These are phyloP conservation scores for Didymella keratinophila DNA, from an alignment of 2,329 filamentous ascomycete species.

Conservation along the genomic window DNA sequence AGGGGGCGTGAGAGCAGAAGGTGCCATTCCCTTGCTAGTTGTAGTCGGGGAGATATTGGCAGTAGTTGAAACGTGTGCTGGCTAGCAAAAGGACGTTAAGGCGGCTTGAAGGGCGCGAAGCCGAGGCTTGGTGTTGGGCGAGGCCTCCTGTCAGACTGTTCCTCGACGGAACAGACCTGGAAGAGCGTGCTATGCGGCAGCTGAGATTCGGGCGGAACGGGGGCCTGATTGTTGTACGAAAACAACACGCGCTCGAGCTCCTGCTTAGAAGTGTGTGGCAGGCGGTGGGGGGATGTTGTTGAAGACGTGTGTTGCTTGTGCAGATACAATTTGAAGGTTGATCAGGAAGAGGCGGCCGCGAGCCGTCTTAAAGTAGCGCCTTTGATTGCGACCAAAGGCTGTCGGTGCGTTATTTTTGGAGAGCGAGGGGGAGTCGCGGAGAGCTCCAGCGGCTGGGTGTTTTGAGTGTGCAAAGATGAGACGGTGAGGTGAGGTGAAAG, in stretches of 20 bases:
- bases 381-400: constrained; percentile 55
- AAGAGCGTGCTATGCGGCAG: constrained; percentile 99
- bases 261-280: constrained; percentile 45
- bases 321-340: constrained; percentile 58
- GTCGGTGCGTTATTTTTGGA: constrained; percentile 28
- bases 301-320: constrained; percentile 53
- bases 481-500: constrained; percentile 17
- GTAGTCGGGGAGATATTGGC: constrained; percentile 32
- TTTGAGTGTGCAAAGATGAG: constrained; percentile 20
- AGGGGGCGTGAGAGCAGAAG: constrained; percentile 66
- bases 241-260: constrained; percentile 55
- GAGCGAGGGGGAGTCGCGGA: constrained; percentile 23
- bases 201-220: constrained; percentile 73
- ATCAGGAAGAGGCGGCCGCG: constrained; percentile 51
- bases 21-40: constrained; percentile 70
- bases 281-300: constrained; percentile 59
- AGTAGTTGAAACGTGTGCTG: constrained; percentile 21
- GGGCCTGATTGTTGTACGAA: constrained; percentile 54
- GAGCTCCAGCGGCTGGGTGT: constrained; percentile 15
- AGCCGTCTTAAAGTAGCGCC: constrained; percentile 55
- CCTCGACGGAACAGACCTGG: constrained; percentile 98
- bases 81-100: constrained; percentile 70
- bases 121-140: constrained; percentile 83
- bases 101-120: constrained; percentile 93
- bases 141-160: constrained; percentile 96